phyloP scores from a whole-genome alignment of 768 basidiomycete species.

The Boletus fagicola region DNA sequence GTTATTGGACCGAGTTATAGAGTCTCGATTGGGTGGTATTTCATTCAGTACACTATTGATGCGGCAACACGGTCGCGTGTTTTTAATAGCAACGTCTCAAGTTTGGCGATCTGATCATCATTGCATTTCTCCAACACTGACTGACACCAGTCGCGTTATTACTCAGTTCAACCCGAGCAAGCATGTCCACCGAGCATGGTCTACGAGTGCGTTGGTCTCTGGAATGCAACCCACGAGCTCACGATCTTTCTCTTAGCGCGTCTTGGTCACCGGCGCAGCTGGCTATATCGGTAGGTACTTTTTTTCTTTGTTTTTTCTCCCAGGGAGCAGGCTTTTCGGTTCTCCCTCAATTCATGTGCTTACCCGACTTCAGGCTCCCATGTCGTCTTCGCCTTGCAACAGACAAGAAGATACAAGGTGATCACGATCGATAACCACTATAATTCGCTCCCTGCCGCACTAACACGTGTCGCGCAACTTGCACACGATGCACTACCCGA shows the following conservation, averaged over 20 bases:
- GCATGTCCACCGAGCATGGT: slow-evolving; percentile 32
- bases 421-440: slow-evolving; percentile 94
- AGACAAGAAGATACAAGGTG: slow-evolving; percentile 87
- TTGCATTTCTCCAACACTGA: not conserved
- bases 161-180: slow-evolving; percentile 1
- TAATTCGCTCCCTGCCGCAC: slow-evolving; percentile 79
- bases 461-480: slow-evolving; percentile 75
- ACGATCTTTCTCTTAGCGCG: slow-evolving; percentile 41
- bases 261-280: slow-evolving; percentile 76
- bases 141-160: not conserved
- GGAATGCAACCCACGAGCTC: slow-evolving; percentile 3
- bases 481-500: slow-evolving; percentile 70
- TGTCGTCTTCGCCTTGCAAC: slow-evolving; percentile 81
- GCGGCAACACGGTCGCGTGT: slow-evolving; percentile 13
- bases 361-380: slow-evolving; percentile 70
- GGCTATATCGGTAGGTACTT: slow-evolving; percentile 77
- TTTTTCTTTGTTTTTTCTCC: slow-evolving; percentile 8
- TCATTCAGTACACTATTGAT: not conserved
- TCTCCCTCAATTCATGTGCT: slow-evolving; percentile 5
- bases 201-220: slow-evolving; percentile 46
- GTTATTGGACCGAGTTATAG: no score
- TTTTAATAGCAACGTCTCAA: slow-evolving; percentile 5
- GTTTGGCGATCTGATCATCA: slow-evolving; percentile 4
- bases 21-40: not conserved
- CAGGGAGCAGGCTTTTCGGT: not conserved